Conservation (phyloP, 2,329 filamentous ascomycete genomes). For the Daldinia sp. region DNA sequence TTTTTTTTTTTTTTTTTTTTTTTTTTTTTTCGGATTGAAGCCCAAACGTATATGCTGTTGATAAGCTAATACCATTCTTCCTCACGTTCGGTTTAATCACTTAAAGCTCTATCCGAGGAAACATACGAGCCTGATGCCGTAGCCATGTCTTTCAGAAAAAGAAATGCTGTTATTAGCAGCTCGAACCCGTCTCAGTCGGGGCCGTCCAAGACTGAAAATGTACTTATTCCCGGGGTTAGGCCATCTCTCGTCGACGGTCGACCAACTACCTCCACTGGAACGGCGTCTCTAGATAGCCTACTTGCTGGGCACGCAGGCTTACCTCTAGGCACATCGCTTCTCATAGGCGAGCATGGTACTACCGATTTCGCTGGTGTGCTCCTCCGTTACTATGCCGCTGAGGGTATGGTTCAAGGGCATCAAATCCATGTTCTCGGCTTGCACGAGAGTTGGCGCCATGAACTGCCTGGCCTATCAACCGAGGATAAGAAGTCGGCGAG, state of each 20-base stretch:
- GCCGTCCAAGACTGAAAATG: slow-evolving; percentile 49
- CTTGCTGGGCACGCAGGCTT: slow-evolving; percentile 88
- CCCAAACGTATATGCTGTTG: background rate
- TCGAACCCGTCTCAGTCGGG: slow-evolving; percentile 44
- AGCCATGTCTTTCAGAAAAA: slow-evolving; percentile 66
- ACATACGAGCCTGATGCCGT: background rate
- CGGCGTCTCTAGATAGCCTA: slow-evolving; percentile 81
- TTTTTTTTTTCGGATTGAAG: slow-evolving; percentile 5
- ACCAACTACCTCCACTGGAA: slow-evolving; percentile 89
- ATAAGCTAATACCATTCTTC: background rate
- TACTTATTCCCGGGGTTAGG: slow-evolving; percentile 64
- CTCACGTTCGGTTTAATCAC: background rate
- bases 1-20: slow-evolving; percentile 3
- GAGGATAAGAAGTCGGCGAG: slow-evolving; percentile 51
- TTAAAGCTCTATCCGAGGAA: background rate
- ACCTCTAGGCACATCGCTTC: slow-evolving; percentile 78
- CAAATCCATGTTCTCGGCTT: slow-evolving; percentile 85
- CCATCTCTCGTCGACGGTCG: slow-evolving; percentile 91
- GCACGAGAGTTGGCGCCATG: slow-evolving; percentile 80
- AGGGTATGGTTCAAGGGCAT: slow-evolving; percentile 92
- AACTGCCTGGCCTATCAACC: slow-evolving; percentile 76
- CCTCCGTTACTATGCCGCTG: slow-evolving; percentile 88
- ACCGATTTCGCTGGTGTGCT: slow-evolving; percentile 92
- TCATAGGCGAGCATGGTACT: slow-evolving; percentile 89
- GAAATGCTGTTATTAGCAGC: slow-evolving; percentile 61